These are phyloP conservation scores for Nymphaea thermarum DNA, from an alignment of 164 flowering plant species.

Conservation along the genomic window DNA sequence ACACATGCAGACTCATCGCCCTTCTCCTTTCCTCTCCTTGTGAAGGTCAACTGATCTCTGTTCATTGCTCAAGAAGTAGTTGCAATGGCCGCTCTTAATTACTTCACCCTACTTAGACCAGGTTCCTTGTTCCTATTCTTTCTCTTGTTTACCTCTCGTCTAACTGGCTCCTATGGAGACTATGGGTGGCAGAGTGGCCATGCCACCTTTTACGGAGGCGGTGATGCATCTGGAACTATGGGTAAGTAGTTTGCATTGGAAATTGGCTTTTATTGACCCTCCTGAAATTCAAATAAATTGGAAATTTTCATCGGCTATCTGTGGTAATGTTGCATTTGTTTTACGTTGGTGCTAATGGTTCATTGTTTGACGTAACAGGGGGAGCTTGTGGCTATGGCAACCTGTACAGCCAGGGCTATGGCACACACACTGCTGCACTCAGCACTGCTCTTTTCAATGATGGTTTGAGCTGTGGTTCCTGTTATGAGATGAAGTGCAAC, in stretches of 20 bases:
- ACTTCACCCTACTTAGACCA: not conserved
- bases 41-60: not conserved
- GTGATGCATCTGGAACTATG: constrained; percentile 37
- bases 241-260: constrained; percentile 8
- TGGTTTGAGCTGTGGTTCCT: constrained; percentile 30
- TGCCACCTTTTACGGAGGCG: constrained; percentile 38
- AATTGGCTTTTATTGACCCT: no score
- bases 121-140: not conserved
- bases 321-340: not conserved
- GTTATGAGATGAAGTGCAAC: constrained; percentile 30
- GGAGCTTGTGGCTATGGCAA: constrained; percentile 41
- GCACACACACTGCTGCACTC: constrained; percentile 33
- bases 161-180: constrained; percentile 6
- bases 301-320: no score
- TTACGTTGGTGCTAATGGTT: no score
- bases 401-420: constrained; percentile 26
- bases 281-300: no score
- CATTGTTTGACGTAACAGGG: constrained; percentile 10
- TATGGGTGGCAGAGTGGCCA: constrained; percentile 23
- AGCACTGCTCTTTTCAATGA: constrained; percentile 33
- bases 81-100: not conserved
- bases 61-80: not conserved
- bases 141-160: not conserved
- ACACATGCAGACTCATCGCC: no score
- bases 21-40: not conserved